Evolutionary conservation across 768 basidiomycete genomes (phyloP).

Genomic region (Tephrocybe sp.): DNA sequence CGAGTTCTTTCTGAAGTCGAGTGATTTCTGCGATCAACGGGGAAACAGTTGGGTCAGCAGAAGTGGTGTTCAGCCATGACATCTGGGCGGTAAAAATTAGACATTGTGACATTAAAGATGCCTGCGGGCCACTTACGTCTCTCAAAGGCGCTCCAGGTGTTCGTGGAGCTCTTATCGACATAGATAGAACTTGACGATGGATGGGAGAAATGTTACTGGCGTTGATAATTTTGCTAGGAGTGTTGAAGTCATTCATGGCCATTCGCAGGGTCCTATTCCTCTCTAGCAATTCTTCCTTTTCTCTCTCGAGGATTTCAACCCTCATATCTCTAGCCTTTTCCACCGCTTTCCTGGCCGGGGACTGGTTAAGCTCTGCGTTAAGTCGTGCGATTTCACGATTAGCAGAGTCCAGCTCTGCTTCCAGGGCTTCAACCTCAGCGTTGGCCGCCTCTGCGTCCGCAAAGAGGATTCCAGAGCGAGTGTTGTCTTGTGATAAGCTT

Average conservation of each 20-base stretch:
- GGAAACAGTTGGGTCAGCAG: constrained; percentile 51
- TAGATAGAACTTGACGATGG: constrained; percentile 65
- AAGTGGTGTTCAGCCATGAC: constrained; percentile 69
- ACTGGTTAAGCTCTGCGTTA: constrained; percentile 63
- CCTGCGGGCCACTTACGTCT: constrained; percentile 57
- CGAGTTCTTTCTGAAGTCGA: constrained; percentile 72
- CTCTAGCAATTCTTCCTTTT: constrained; percentile 74
- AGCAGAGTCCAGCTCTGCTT: constrained; percentile 74
- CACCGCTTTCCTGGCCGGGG: constrained; percentile 73
- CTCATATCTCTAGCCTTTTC: constrained; percentile 73
- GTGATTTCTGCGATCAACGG: constrained; percentile 72
- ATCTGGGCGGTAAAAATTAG: no score
- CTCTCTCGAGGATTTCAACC: constrained; percentile 72
- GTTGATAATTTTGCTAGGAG: constrained; percentile 57
- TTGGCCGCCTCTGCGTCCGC: constrained; percentile 37
- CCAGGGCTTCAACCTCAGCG: constrained; percentile 62
- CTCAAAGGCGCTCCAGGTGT: constrained; percentile 77
- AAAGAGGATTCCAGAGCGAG: constrained; percentile 22
- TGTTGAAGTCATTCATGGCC: constrained; percentile 48
- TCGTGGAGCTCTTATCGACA: constrained; percentile 67
- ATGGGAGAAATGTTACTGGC: constrained; percentile 70
- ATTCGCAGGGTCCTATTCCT: constrained; percentile 58
- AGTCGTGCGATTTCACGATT: constrained; percentile 73
- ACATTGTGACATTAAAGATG: background rate
- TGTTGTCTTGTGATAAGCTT: constrained; percentile 28